phyloP scores from a whole-genome alignment of 352 stramenopile species.

The Phytophthora pini region DNA sequence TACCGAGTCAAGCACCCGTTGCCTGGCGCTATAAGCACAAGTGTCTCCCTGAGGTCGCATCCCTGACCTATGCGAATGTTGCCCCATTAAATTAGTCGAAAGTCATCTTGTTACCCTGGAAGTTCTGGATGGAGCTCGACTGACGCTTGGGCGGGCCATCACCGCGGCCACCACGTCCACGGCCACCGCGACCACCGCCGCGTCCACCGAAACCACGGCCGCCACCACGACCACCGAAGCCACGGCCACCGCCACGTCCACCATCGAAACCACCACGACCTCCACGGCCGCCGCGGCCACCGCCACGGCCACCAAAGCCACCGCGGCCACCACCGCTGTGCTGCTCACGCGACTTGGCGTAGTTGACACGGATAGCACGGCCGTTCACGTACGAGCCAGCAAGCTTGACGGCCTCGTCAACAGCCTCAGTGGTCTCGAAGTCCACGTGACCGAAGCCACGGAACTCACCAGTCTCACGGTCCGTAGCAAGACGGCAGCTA shows the following conservation, averaged over 20 bases:
- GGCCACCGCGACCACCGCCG: slow-evolving; percentile 62
- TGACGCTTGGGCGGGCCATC: slow-evolving; percentile 87
- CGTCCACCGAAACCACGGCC: slow-evolving; percentile 62
- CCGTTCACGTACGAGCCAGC: slow-evolving; percentile 93
- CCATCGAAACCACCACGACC: slow-evolving; percentile 51
- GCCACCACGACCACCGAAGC: slow-evolving; percentile 39
- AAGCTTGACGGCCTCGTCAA: slow-evolving; percentile 93
- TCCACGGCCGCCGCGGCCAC: slow-evolving; percentile 70
- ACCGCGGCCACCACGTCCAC: slow-evolving; percentile 59
- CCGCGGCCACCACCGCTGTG: slow-evolving; percentile 41
- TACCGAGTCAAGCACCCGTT: slow-evolving; percentile 34
- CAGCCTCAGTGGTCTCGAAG: slow-evolving; percentile 95
- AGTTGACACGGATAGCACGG: slow-evolving; percentile 95
- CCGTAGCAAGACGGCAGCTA: slow-evolving; percentile 94
- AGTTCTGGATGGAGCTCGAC: slow-evolving; percentile 92
- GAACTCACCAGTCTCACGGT: slow-evolving; percentile 98
- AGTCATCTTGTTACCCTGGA: slow-evolving; percentile 96
- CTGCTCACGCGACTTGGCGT: slow-evolving; percentile 82
- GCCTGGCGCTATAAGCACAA: slow-evolving; percentile 22
- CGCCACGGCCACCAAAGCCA: slow-evolving; percentile 63
- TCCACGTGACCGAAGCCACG: slow-evolving; percentile 98
- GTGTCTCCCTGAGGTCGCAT: slow-evolving; percentile 30
- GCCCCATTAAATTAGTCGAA: slow-evolving; percentile 92
- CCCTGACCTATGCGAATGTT: slow-evolving; percentile 27
- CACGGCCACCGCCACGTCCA: slow-evolving; percentile 62